phyloP scores from a whole-genome alignment of 371 early-diverging fungal genomes.

The Syncephalastrum sp. region DNA sequence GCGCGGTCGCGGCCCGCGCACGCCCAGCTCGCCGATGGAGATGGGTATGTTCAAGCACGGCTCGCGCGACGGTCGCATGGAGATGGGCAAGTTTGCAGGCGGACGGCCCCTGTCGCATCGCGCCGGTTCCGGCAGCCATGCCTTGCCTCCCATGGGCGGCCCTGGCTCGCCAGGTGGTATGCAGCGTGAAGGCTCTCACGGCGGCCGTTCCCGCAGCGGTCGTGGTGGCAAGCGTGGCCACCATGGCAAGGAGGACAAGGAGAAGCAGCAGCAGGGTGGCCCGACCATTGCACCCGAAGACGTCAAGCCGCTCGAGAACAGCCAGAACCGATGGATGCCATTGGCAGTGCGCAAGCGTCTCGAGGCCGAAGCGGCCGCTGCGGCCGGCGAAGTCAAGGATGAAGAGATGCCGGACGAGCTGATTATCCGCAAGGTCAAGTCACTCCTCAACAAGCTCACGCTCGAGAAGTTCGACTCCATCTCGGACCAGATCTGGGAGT shows the following conservation, averaged over 20 bases:
- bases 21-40: conserved; percentile 42
- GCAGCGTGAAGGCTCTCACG: conserved; percentile 52
- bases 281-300: conserved; percentile 65
- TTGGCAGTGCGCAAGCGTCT: conserved; percentile 29
- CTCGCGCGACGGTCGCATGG: conserved; percentile 41
- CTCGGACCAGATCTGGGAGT: conserved; percentile 79
- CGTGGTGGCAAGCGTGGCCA: conserved; percentile 57
- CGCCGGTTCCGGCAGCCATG: conserved; percentile 52
- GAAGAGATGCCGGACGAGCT: conserved; percentile 59
- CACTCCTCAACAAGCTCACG: conserved; percentile 93
- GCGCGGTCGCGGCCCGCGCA: conserved; percentile 56
- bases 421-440: conserved; percentile 79
- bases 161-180: conserved; percentile 56
- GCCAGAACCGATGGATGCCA: conserved; percentile 87
- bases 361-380: conserved; percentile 17
- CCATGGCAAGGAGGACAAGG: conserved; percentile 31
- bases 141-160: conserved; percentile 29
- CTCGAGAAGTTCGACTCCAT: conserved; percentile 90
- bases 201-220: conserved; percentile 48
- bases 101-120: conserved; percentile 47
- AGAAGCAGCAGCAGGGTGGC: conserved; percentile 38
- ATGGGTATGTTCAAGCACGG: conserved; percentile 49
- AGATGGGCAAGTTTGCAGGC: conserved; percentile 53
- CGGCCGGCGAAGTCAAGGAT: conserved; percentile 17
- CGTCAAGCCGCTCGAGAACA: conserved; percentile 73